phyloP scores from a whole-genome alignment of 371 early-diverging fungal genomes.

The Mitosporidium daphniae region DNA sequence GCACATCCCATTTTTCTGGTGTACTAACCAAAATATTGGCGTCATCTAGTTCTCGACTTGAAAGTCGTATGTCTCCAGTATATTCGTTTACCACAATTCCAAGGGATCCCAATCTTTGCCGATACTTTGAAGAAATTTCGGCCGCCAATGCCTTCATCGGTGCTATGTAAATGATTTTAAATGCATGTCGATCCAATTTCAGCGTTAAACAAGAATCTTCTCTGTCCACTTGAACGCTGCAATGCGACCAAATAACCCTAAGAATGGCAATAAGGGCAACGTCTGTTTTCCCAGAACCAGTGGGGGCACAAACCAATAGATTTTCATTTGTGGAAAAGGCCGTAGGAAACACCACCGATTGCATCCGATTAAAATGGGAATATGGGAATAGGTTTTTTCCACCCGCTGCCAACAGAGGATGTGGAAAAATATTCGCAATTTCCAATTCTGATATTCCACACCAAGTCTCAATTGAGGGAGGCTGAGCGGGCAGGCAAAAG shows the following conservation, averaged over 20 bases:
- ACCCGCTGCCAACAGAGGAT: no score
- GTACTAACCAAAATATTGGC: slow-evolving; percentile 9
- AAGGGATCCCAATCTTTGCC: slow-evolving; percentile 3
- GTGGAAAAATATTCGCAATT: no score
- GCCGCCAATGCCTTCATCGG: slow-evolving; percentile 13
- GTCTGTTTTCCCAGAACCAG: slow-evolving; percentile 13
- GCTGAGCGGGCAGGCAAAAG: no score
- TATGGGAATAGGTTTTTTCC: no score
- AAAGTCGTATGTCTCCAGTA: slow-evolving; percentile 10
- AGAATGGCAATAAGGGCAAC: slow-evolving; percentile 3
- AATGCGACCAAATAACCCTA: not conserved
- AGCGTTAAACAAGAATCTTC: not conserved
- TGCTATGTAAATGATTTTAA: slow-evolving; percentile 10
- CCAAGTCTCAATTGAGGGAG: no score
- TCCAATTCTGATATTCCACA: no score
- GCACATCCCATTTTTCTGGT: slow-evolving; percentile 12
- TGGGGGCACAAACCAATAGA: slow-evolving; percentile 10
- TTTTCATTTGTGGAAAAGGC: slow-evolving; percentile 7
- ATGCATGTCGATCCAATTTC: not conserved
- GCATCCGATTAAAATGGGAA: slow-evolving; percentile 9
- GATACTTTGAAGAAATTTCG: slow-evolving; percentile 8
- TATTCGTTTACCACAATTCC: slow-evolving; percentile 6
- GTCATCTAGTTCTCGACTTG: slow-evolving; percentile 4
- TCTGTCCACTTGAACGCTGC: not conserved
- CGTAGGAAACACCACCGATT: slow-evolving; percentile 7